Evolutionary conservation across 805 yeast species (phyloP).

Genomic region (Ogataea polymorpha): DNA sequence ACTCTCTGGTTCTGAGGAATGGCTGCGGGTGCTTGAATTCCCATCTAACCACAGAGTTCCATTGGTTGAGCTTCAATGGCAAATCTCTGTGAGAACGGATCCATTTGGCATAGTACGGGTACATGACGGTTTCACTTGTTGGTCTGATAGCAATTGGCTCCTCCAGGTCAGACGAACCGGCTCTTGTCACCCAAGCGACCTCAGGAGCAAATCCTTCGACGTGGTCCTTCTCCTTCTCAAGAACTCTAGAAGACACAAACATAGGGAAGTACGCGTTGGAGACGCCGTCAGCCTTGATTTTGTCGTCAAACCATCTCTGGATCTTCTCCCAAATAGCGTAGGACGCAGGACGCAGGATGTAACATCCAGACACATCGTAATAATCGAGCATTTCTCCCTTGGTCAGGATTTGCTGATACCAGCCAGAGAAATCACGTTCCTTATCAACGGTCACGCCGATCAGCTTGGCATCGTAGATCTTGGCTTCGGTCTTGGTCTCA

Average conservation of each 20-base stretch:
- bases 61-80: conserved; percentile 94
- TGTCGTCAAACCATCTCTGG: conserved; percentile 78
- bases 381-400: conserved; percentile 98
- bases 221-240: conserved; percentile 97
- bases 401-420: conserved; percentile 96
- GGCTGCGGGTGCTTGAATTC: conserved; percentile 99
- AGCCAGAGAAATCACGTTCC: conserved; percentile 85
- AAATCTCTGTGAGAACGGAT: conserved; percentile 96
- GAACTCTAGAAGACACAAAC: conserved; percentile 90
- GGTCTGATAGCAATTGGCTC: conserved; percentile 99
- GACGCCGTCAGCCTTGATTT: conserved; percentile 86
- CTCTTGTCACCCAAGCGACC: conserved; percentile 99
- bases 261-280: conserved; percentile 96
- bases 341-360: conserved; percentile 94
- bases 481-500: conserved; percentile 34
- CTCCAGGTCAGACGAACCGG: conserved; percentile 90
- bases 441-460: conserved; percentile 97
- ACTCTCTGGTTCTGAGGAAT: conserved; percentile 96
- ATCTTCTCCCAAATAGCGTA: conserved; percentile 93
- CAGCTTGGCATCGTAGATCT: conserved; percentile 79
- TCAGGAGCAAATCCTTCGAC: conserved; percentile 99
- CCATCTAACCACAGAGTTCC: conserved; percentile 99
- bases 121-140: conserved; percentile 99
- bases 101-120: conserved; percentile 99
- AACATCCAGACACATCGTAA: conserved; percentile 98